Base-by-base conservation (phyloP, 441 rosid genomes). In the Adansonia grandidieri region DNA sequence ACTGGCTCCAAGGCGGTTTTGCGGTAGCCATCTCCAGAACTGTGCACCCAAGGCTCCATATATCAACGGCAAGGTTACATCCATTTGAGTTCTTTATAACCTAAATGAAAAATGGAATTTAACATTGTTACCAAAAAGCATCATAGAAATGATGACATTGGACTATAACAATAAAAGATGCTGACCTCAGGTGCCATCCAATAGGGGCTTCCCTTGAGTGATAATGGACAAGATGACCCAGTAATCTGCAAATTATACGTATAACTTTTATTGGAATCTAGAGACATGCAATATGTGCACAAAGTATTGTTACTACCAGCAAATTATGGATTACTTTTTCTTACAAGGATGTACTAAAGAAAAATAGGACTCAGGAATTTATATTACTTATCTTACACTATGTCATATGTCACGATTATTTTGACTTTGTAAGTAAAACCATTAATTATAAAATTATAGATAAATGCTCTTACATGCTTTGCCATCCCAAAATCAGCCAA, bases 161-260 rank as follows among this genome's bases (percentile, higher is more conserved):
- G 32, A 71, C 28, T 15, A 58, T 22, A 50, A 80, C 40, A 22
- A 6, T 28, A 13, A 44, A 68, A 83, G 42, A 79, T 48, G 73
- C 85, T 58, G 63, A 93, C 99, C 99, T 96, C 99, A 69, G 99
- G 99, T 80, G 99, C 99, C 98, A 96, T 93, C 99, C 99, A 96
- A 83, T 94, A 92, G 15, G 99, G 99, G 84, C 99, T 96, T 81
- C 99, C 99, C 86, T 91, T 94, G 88, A 96, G 86, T 57, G 99
- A 96, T 42, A 96, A 83, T 9, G 98, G 98, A 78, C 98, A 93
- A 7, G 98, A 94, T 78, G 92, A 97, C 48, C 98, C 98, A 56
- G 93, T 89, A 24, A 96, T 94, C 99, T 96, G 93, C 82, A 87
- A 70, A 82, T 77, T 24, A 48, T 19, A 79, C 79, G 79, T 69